These are phyloP conservation scores for Scytalidium lignicola DNA, from an alignment of 2,329 filamentous ascomycete species.

Conservation along the genomic window DNA sequence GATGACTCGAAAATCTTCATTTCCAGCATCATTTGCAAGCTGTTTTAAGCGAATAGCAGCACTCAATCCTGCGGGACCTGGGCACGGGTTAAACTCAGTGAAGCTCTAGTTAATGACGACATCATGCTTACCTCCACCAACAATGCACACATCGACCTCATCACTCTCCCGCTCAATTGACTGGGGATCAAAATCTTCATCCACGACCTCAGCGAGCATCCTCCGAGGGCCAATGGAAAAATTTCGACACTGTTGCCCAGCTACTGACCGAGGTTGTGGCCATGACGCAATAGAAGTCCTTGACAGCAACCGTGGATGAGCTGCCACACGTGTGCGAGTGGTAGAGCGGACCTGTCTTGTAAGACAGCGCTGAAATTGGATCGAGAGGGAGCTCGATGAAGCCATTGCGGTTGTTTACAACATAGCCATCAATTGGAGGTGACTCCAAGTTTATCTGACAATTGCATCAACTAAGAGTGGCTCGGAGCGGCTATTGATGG, in stretches of 20 bases:
- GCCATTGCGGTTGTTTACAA: background rate
- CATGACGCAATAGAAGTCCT: background rate
- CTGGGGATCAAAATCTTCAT: constrained; percentile 61
- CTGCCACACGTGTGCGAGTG: background rate
- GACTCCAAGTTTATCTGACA: too few relatives aligned
- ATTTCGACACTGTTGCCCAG: constrained; percentile 27
- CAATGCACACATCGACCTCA: constrained; percentile 92
- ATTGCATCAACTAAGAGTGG: too few relatives aligned
- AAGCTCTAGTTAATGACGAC: background rate
- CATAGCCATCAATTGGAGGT: background rate
- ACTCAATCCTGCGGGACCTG: constrained; percentile 83
- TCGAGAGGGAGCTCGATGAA: background rate
- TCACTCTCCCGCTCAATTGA: constrained; percentile 82
- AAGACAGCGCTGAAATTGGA: background rate
- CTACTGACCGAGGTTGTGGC: background rate
- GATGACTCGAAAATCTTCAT: constrained; percentile 91
- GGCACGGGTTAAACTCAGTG: background rate
- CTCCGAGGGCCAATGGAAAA: constrained; percentile 39
- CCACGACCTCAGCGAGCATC: constrained; percentile 40
- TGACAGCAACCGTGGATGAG: background rate
- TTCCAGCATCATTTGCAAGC: constrained; percentile 86
- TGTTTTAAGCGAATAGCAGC: constrained; percentile 95
- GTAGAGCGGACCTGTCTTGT: background rate
- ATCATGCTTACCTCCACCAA: constrained; percentile 66
- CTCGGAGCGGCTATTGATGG: too few relatives aligned